Percentiles rank a stretch among this genome's conserved stretches.
phyloP scores from a whole-genome alignment of 768 basidiomycete genomes.

The Hemileccinum rubropunctum region DNA sequence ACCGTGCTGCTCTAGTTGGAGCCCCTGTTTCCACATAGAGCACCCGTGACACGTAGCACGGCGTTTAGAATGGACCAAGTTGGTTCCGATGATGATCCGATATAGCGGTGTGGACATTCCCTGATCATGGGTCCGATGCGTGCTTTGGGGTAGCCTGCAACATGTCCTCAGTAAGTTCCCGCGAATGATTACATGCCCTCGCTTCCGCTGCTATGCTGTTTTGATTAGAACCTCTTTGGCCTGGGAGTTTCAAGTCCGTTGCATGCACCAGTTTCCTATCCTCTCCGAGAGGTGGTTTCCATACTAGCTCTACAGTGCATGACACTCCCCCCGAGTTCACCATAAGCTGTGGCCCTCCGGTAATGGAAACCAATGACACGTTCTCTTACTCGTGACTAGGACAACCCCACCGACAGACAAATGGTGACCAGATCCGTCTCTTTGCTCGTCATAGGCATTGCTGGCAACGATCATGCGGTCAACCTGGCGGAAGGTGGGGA shows the following conservation, averaged over 20 bases:
- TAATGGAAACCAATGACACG: not conserved
- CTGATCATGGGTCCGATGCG: not conserved
- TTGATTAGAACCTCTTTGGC: not conserved
- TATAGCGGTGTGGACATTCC: not conserved
- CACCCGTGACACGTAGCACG: not conserved
- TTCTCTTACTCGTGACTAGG: not conserved
- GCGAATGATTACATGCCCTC: not conserved
- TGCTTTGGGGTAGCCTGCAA: not conserved
- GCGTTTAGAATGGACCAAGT: not conserved
- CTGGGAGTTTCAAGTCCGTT: not conserved
- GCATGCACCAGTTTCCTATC: not conserved
- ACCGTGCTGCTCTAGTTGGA: not conserved
- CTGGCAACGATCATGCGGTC: conserved; percentile 1
- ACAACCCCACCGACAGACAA: not conserved
- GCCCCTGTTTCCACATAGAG: not conserved
- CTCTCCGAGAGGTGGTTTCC: not conserved
- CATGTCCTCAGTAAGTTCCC: not conserved
- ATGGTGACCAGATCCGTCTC: not conserved
- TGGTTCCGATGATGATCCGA: conserved; percentile 1
- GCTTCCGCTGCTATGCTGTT: not conserved
- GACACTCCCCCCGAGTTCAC: not conserved
- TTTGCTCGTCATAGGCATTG: not conserved
- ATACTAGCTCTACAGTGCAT: not conserved
- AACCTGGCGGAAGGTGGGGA: not conserved
- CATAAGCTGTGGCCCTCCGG: not conserved